Evolutionary conservation across 257 asterid genomes (phyloP).

Genomic region (Solanum arcanum): DNA sequence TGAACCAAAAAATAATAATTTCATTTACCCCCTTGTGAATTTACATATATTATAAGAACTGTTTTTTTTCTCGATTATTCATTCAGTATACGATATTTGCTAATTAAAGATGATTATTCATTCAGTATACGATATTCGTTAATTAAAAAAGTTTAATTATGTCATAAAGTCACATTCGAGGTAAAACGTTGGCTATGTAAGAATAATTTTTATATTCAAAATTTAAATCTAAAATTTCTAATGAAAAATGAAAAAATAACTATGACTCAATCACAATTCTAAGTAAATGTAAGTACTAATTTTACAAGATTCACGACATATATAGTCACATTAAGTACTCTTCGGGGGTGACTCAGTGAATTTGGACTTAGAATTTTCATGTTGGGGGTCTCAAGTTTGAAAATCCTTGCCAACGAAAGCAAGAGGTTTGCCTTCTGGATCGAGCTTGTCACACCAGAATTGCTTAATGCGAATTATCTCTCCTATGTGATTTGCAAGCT

Average conservation of each 20-base stretch:
- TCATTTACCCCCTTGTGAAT: not conserved
- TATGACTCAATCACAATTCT: not conserved
- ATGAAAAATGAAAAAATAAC: not conserved
- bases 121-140: not conserved
- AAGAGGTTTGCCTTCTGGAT: too few species aligned
- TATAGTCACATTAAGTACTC: not conserved
- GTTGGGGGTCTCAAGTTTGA: too few species aligned
- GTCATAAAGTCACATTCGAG: not conserved
- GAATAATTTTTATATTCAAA: not conserved
- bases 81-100: not conserved
- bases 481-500: too few species aligned
- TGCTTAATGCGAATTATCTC: too few species aligned
- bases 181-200: not conserved
- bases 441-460: accelerated
- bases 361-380: accelerated
- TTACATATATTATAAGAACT: not conserved
- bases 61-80: not conserved
- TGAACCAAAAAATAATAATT: not conserved
- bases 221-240: not conserved
- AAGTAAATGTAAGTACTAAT: not conserved
- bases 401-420: too few species aligned
- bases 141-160: not conserved
- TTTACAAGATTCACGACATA: not conserved
- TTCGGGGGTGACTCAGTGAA: too few species aligned
- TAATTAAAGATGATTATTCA: not conserved